Base-by-base conservation (phyloP, 1,139 yeast species). In the Hansenula lynferdii region DNA sequence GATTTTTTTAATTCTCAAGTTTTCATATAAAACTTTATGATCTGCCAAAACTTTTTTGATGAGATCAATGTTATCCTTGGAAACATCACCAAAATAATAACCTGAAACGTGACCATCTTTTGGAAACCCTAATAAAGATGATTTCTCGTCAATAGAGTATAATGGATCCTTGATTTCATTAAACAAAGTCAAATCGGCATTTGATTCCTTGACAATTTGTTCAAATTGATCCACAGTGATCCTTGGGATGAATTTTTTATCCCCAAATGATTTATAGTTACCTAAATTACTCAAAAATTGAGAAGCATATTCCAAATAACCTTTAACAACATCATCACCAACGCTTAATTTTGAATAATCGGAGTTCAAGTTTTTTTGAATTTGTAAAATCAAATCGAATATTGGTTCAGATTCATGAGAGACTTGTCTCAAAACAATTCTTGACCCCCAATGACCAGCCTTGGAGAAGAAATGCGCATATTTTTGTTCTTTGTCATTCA, bases 181-280 rank as follows among this genome's bases (percentile, higher is more conserved):
- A 56, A 72, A 85, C 17, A 70, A 58, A 3, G 61, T 53, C 3
- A 62, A 54, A 42, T 69, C 64, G 28, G 56, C 51, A 12, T 55
- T 58, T 7, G 64, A 51, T 7, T 39, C 23, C 20, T 57, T 53
- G 16, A 79, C 62, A n/a, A 69, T 59, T 17, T 63, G 49, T 42
- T 65, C 72, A 49, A 86, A 80, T 5, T 70, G 69, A 1, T 62
- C 72, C 29, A 50, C 53, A 1, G 69, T 38, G 30, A 85, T 54
- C 34, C 76, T 65, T 28, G 96, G 96, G 48, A 87, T 70, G 56
- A 86, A 86, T 62, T 87, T 87, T 48, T 76, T 77, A 62, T 87
- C 96, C 45, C 96, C 96, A 62, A 87, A 87, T 1, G 94, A 82
- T 64, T 85, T 86, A 69, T 77, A 87, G 60, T 87, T 87, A 46